Conservation (phyloP, 2,329 filamentous ascomycete species). For the Grosmannia serpens region DNA sequence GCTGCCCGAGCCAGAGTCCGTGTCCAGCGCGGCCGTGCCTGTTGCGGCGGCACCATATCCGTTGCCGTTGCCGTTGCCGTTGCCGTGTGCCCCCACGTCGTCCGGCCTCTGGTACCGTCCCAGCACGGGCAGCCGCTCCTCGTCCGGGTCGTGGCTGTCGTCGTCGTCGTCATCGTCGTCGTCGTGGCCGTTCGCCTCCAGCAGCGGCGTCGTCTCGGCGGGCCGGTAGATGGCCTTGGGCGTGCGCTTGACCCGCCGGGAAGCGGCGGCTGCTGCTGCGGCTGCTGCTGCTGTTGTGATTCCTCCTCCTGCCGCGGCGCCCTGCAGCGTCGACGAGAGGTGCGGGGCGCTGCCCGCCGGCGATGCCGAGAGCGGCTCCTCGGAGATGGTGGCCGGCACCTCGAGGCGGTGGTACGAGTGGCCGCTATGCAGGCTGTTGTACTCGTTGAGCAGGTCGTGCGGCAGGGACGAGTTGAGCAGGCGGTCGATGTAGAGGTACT, state of each 20-base stretch:
- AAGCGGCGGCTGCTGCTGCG: constrained; percentile 6
- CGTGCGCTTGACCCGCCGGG: constrained; percentile 58
- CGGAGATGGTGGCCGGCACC: constrained; percentile 64
- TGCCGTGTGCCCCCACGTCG: constrained; percentile 1
- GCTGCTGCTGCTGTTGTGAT: neutral
- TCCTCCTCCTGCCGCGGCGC: neutral
- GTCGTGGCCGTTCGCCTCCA: constrained; percentile 31
- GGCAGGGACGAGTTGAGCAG: constrained; percentile 87
- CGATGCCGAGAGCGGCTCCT: constrained; percentile 37
- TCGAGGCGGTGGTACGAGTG: constrained; percentile 42
- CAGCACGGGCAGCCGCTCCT: constrained; percentile 24
- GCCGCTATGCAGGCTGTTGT: constrained; percentile 48
- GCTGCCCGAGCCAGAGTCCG: constrained; percentile 13
- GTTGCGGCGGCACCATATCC: neutral
- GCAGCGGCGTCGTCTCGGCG: constrained; percentile 56
- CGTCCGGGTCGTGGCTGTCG: constrained; percentile 22
- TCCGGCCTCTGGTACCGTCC: neutral
- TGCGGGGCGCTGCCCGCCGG: constrained; percentile 16
- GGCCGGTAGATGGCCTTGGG: constrained; percentile 77
- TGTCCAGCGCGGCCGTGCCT: neutral
- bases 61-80: neutral
- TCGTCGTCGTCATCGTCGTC: constrained; percentile 33
- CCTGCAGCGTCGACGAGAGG: neutral
- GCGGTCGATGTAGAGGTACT: constrained; percentile 88
- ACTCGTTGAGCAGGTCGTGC: constrained; percentile 84